Evolutionary conservation across 805 yeast genomes (phyloP), one percentile per base, ranked within the genome.

Genomic region (Metschnikowia proteae): DNA sequence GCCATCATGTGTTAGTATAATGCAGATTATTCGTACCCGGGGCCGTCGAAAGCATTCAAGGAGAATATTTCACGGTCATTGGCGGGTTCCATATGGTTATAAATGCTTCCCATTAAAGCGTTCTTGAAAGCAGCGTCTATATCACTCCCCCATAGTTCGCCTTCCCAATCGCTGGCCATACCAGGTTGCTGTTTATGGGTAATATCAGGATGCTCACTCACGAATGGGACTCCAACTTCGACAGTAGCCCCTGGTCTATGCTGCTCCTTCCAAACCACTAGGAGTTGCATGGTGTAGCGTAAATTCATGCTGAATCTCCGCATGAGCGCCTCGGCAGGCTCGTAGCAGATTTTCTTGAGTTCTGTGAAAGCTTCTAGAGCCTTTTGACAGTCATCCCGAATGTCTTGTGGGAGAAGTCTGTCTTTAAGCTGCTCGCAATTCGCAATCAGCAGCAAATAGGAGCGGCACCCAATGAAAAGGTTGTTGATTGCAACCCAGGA

Each of bases 401-500:
- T 6, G 6, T 49, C 44, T 4, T 43, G 30, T 4, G 29, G 38
- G 10, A 11, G 13, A 10, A 42, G 32, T 13, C 26, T 9, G 32
- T 29, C 11, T 34, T 23, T 29, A 22, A 43, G 30, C 11, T 10
- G 23, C 23, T 43, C 40, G 11, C 50, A 26, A 11, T 32, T 45
- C 28, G 29, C 13, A 10, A 57, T 50, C 49, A 50, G 53, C 13
- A 43, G 43, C 11, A 57, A 31, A 36, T 54, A 52, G 13, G 43
- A 43, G 4, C 48, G 38, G 3, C 47, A 49, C 1, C 52, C 57
- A 33, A 49, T 25, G 29, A 17, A 52, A 3, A 57, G 40, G 33
- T 50, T 52, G 44, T 56, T 56, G 28, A 50, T 48, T 23, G 60
- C 58, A 17, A 54, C 53, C 60, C 60, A 56, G 5, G 54, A 48